Percentiles rank a stretch among this genome's conserved stretches.
Evolutionary conservation across 257 asterid genomes (phyloP).

Genomic region (Fraxinus excelsior): DNA sequence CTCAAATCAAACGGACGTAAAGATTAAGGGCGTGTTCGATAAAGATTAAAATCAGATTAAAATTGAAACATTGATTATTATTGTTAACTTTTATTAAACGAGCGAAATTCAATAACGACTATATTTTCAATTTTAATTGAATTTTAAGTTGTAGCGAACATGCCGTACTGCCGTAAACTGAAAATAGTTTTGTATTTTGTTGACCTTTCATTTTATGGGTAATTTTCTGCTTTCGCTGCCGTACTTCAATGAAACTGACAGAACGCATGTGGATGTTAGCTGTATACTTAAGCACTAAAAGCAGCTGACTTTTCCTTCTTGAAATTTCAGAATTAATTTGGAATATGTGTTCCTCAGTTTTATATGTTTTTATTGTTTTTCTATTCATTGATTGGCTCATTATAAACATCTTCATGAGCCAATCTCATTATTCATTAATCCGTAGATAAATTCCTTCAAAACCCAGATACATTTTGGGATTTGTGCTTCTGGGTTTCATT

Average conservation of each 20-base stretch:
- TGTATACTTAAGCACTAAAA: conserved; percentile 16
- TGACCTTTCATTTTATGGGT: conserved; percentile 18
- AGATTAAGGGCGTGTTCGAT: too few relatives aligned
- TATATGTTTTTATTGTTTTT: conserved; percentile 22
- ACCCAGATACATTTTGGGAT: conserved; percentile 28
- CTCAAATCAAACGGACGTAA: too few relatives aligned
- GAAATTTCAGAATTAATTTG: conserved; percentile 35
- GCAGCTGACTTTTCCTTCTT: conserved; percentile 40
- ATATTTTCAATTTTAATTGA: too few relatives aligned
- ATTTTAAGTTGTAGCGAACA: too few relatives aligned
- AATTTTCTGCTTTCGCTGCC: conserved; percentile 18
- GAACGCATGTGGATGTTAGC: conserved; percentile 41
- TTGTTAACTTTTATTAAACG: too few relatives aligned
- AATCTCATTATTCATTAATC: conserved; percentile 19
- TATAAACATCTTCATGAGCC: conserved; percentile 21
- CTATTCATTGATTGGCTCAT: conserved; percentile 26
- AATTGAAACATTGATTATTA: too few relatives aligned
- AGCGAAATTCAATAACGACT: too few relatives aligned
- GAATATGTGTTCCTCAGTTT: conserved; percentile 39
- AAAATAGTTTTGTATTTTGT: conserved; percentile 4
- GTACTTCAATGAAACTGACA: conserved; percentile 29
- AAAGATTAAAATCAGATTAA: too few relatives aligned
- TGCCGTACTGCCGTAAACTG: too few relatives aligned
- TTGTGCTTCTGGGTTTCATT: conserved; percentile 30
- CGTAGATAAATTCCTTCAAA: conserved; percentile 26